These are phyloP conservation scores for Nicotiana sylvestris DNA, from an alignment of 257 asterid species.

Conservation along the genomic window DNA sequence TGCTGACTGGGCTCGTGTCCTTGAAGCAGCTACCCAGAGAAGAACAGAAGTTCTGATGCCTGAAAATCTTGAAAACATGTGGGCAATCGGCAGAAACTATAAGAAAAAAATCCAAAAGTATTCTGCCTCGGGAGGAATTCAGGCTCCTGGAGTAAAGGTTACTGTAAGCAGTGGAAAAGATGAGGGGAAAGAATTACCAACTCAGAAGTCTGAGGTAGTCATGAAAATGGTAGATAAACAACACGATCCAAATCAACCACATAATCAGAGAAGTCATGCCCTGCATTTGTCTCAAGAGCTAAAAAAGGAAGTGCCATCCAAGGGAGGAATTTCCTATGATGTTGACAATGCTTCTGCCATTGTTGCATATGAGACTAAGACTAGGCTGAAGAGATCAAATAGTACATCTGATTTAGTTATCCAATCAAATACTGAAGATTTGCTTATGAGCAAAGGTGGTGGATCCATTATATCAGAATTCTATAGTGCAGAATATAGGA, in stretches of 20 bases:
- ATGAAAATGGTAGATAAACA: constrained; percentile 37
- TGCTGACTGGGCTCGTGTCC: constrained; percentile 85
- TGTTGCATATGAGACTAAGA: constrained; percentile 41
- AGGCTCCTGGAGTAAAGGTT: constrained; percentile 27
- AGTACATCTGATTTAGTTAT: constrained; percentile 79
- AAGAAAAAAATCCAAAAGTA: constrained; percentile 69
- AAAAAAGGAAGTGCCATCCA: constrained; percentile 26
- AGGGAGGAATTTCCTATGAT: constrained; percentile 35
- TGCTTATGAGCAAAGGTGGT: constrained; percentile 36
- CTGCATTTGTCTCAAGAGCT: constrained; percentile 36
- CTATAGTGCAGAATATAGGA: constrained; percentile 51
- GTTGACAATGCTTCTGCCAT: constrained; percentile 29
- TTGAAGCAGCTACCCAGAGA: constrained; percentile 96
- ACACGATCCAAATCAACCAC: constrained; percentile 32
- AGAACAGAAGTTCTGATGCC: constrained; percentile 98
- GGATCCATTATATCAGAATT: constrained; percentile 69
- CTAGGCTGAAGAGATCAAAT: constrained; percentile 77
- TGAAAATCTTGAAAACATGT: constrained; percentile 98
- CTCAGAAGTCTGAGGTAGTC: constrained; percentile 33
- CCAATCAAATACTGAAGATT: constrained; percentile 38
- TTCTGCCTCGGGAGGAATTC: constrained; percentile 36
- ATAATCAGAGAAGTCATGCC: constrained; percentile 34
- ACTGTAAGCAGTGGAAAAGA: constrained; percentile 27
- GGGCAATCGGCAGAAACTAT: constrained; percentile 95
- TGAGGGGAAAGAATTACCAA: constrained; percentile 26